These are phyloP conservation scores for Candida dajiaensis DNA, from an alignment of 805 yeast species.

Conservation along the genomic window DNA sequence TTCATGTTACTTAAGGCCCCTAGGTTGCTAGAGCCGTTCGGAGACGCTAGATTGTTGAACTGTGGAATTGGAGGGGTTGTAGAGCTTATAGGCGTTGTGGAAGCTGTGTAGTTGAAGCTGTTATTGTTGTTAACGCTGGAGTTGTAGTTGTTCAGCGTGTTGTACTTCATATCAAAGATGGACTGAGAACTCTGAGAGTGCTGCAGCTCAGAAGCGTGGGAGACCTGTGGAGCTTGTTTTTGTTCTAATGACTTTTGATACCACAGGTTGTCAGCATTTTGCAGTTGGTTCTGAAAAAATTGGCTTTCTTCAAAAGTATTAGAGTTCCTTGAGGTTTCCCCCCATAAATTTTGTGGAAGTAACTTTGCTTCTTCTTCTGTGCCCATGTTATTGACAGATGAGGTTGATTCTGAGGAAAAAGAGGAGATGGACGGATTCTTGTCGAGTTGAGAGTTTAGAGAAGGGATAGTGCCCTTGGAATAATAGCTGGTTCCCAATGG, in stretches of 20 bases:
- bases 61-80: constrained; percentile 7
- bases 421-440: constrained; percentile 5
- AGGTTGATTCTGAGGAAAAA: constrained; percentile 4
- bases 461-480: background rate
- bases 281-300: constrained; percentile 10
- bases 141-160: background rate
- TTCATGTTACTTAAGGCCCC: background rate
- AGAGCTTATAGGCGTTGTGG: constrained; percentile 11
- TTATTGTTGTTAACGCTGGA: constrained; percentile 1
- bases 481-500: background rate
- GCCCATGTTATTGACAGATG: constrained; percentile 1
- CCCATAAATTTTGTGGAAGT: constrained; percentile 30
- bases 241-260: background rate
- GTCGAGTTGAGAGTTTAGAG: background rate
- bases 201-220: constrained; percentile 8
- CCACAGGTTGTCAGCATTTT: background rate
- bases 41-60: background rate
- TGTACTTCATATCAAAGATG: constrained; percentile 16
- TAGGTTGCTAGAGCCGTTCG: constrained; percentile 2
- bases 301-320: constrained; percentile 11
- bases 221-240: background rate
- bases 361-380: constrained; percentile 20
- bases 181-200: constrained; percentile 8
- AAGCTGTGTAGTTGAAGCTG: constrained; percentile 6
- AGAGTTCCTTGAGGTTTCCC: constrained; percentile 14